These are phyloP conservation scores for Talaromyces proteolyticus DNA, from an alignment of 495 filamentous ascomycete species.

Conservation along the genomic window DNA sequence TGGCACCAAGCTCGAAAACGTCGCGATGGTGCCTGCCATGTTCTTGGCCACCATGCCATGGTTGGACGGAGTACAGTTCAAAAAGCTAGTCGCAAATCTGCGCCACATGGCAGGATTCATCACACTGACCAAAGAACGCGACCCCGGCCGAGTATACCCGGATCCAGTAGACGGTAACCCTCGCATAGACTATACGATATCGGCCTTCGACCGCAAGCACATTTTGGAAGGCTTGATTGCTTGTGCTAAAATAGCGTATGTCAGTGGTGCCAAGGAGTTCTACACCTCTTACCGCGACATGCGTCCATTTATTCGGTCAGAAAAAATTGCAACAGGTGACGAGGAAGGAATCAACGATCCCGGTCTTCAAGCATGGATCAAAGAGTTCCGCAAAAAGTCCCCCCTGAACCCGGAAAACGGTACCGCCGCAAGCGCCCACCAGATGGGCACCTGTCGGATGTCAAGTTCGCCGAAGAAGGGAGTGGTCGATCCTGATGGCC, in stretches of 20 bases:
- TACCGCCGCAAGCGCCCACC: slow-evolving; percentile 66
- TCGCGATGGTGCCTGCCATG: slow-evolving; percentile 58
- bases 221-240: slow-evolving; percentile 66
- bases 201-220: slow-evolving; percentile 62
- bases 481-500: slow-evolving; percentile 70
- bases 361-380: slow-evolving; percentile 63
- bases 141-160: slow-evolving; percentile 66
- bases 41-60: slow-evolving; percentile 57
- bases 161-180: slow-evolving; percentile 62
- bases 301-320: slow-evolving; percentile 56
- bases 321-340: slow-evolving; percentile 16
- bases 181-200: slow-evolving; percentile 62
- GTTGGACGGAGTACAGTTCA: slow-evolving; percentile 59
- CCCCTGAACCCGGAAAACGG: slow-evolving; percentile 36
- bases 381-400: slow-evolving; percentile 49
- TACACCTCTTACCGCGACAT: slow-evolving; percentile 53
- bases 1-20: slow-evolving; percentile 73
- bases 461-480: slow-evolving; percentile 48
- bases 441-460: slow-evolving; percentile 92
- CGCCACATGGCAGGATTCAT: slow-evolving; percentile 63
- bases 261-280: slow-evolving; percentile 74
- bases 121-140: slow-evolving; percentile 63
- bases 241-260: slow-evolving; percentile 68
- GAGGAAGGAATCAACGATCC: slow-evolving; percentile 59
- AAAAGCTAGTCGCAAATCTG: slow-evolving; percentile 55